Conservation (phyloP, 768 basidiomycete species). For the Glaciozyma antarctica region DNA sequence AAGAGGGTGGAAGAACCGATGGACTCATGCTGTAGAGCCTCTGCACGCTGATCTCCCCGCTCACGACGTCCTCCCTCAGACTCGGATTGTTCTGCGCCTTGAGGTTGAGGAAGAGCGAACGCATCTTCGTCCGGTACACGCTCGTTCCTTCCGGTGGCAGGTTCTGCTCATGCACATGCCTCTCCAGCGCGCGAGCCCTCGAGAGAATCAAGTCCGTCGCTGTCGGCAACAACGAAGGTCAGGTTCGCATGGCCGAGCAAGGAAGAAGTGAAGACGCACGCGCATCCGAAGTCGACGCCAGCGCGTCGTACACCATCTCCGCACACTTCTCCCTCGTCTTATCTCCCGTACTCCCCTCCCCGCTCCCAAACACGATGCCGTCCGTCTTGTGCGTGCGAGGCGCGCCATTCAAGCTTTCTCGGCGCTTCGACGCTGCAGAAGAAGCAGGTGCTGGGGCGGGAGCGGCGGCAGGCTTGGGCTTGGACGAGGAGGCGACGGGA, state of each 20-base stretch:
- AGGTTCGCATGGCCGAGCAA: not conserved
- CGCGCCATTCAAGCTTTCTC: conserved; percentile 18
- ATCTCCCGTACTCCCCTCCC: conserved; percentile 9
- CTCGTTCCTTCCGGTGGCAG: conserved; percentile 40
- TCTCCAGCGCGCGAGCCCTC: conserved; percentile 64
- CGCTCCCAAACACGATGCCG: not conserved
- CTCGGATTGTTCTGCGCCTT: conserved; percentile 90
- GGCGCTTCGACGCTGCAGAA: conserved; percentile 4
- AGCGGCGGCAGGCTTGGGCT: conserved; percentile 33
- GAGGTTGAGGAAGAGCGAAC: conserved; percentile 80
- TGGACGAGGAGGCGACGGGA: not conserved
- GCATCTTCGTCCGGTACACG: conserved; percentile 66
- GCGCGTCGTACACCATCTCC: conserved; percentile 82
- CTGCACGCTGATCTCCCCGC: conserved; percentile 62
- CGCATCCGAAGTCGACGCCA: conserved; percentile 73
- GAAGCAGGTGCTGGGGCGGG: conserved; percentile 1
- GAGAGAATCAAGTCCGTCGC: conserved; percentile 60
- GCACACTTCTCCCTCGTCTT: conserved; percentile 64
- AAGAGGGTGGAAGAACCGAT: conserved; percentile 47
- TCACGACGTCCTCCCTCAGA: conserved; percentile 71
- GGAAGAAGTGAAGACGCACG: conserved; percentile 51
- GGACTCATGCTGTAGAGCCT: conserved; percentile 71
- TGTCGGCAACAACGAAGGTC: conserved; percentile 34
- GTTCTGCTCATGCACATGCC: conserved; percentile 49
- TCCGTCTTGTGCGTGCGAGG: conserved; percentile 24